Evolutionary conservation across 139 green algal species (phyloP).

Genomic region (Asterochloris sp.): DNA sequence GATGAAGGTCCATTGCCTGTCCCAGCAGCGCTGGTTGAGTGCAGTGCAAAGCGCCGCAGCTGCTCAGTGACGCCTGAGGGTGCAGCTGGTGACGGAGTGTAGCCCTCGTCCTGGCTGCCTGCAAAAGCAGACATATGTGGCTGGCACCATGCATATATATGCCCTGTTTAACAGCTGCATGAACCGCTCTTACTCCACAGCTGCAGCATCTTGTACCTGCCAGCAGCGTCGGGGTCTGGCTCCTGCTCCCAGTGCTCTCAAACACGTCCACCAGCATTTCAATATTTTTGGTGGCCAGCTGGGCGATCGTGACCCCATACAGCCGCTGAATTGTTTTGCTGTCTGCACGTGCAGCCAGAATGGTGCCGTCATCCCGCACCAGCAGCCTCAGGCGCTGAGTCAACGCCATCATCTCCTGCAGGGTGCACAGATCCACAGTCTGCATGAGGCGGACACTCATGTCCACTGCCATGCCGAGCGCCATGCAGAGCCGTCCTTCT

Average conservation of each 20-base stretch:
- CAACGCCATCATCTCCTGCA: slow-evolving; percentile 5
- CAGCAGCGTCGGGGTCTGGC: slow-evolving; percentile 10
- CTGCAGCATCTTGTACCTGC: neutral
- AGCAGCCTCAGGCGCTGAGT: slow-evolving; percentile 4
- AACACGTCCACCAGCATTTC: slow-evolving; percentile 10
- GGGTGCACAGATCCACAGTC: neutral
- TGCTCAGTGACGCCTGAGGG: too few relatives aligned
- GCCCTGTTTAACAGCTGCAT: too few relatives aligned
- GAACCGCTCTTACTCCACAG: too few relatives aligned
- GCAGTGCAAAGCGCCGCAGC: too few relatives aligned
- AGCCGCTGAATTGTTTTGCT: neutral
- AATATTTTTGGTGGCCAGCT: neutral
- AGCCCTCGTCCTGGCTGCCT: too few relatives aligned
- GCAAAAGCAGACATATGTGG: too few relatives aligned
- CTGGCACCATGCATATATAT: too few relatives aligned
- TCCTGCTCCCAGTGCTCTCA: neutral
- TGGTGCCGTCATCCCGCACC: slow-evolving; percentile 1
- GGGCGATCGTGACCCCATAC: neutral
- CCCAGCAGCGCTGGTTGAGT: too few relatives aligned
- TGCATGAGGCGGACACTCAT: neutral
- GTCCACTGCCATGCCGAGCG: too few relatives aligned
- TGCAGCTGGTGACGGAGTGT: too few relatives aligned
- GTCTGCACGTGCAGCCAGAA: slow-evolving; percentile 1
- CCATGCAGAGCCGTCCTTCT: too few relatives aligned
- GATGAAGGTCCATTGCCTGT: too few relatives aligned